These are phyloP conservation scores for Candida wancherniae DNA, from an alignment of 805 yeast species.

Conservation along the genomic window DNA sequence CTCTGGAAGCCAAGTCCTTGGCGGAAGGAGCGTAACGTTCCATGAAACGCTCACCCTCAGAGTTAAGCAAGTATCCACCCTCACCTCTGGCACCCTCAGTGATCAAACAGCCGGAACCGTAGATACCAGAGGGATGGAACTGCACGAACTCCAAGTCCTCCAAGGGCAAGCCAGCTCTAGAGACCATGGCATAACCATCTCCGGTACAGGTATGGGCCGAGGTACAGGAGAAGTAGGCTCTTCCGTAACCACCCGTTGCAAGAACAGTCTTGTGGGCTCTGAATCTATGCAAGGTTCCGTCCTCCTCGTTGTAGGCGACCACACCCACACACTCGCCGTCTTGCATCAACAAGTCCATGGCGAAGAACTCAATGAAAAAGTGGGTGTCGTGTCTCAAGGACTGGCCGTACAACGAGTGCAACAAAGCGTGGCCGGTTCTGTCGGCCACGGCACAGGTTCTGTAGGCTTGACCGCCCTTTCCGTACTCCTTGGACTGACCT, in stretches of 20 bases:
- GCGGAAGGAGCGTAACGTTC: conserved; percentile 99
- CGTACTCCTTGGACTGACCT: conserved; percentile 92
- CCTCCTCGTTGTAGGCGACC: conserved; percentile 97
- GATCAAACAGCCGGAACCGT: conserved; percentile 97
- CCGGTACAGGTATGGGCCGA: conserved; percentile 99
- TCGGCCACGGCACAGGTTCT: conserved; percentile 99
- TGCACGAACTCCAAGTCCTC: conserved; percentile 97
- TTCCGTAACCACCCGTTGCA: conserved; percentile 98
- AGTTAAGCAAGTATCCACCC: conserved; percentile 95
- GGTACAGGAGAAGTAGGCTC: conserved; percentile 98
- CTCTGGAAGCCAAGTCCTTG: conserved; percentile 97
- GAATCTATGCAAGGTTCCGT: conserved; percentile 97
- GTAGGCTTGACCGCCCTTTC: conserved; percentile 99
- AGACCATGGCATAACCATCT: conserved; percentile 97
- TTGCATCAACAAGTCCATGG: conserved; percentile 89
- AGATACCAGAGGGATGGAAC: conserved; percentile 99
- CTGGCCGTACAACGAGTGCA: conserved; percentile 95
- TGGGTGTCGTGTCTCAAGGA: conserved; percentile 95
- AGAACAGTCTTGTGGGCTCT: conserved; percentile 93
- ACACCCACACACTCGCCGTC: conserved; percentile 96
- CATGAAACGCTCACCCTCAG: conserved; percentile 99
- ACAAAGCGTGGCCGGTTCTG: conserved; percentile 96
- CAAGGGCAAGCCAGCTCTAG: conserved; percentile 96
- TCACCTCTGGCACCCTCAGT: conserved; percentile 99
- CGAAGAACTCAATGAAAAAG: conserved; percentile 96